Conservation (phyloP, 331 rosid species). For the Rhamnella rubrinervis region DNA sequence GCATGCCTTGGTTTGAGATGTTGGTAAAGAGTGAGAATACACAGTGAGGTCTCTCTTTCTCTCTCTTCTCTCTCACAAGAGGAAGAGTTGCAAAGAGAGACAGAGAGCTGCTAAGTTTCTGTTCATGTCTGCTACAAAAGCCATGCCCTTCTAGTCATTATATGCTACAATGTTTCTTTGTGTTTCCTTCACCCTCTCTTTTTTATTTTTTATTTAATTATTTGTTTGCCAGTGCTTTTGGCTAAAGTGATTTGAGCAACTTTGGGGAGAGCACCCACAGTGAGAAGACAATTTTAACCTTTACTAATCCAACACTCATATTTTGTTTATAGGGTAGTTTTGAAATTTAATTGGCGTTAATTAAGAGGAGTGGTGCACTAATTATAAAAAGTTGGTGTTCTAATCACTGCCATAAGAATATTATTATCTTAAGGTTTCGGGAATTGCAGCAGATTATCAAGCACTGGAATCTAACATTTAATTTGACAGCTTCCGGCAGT, state of each 20-base stretch:
- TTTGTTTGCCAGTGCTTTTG: not conserved
- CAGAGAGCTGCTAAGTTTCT: slow-evolving; percentile 34
- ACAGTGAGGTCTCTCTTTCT: slow-evolving; percentile 16
- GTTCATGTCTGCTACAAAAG: slow-evolving; percentile 39
- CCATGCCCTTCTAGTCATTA: slow-evolving; percentile 37
- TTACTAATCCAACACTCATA: not conserved
- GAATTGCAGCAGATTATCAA: slow-evolving; percentile 41
- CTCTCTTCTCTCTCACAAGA: slow-evolving; percentile 33
- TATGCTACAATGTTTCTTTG: not conserved
- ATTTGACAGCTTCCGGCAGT: slow-evolving; percentile 2
- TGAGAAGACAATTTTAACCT: slow-evolving; percentile 30
- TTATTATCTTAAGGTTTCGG: slow-evolving; percentile 43
- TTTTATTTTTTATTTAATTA: not conserved
- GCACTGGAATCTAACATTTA: slow-evolving; percentile 31
- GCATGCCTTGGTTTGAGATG: slow-evolving; percentile 29
- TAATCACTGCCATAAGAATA: slow-evolving; percentile 21
- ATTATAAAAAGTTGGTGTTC: not conserved
- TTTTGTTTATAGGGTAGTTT: not conserved
- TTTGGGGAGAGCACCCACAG: slow-evolving; percentile 23
- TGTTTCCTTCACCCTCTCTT: not conserved
- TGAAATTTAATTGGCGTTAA: slow-evolving; percentile 1
- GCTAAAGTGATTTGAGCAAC: not conserved
- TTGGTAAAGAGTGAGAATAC: slow-evolving; percentile 14
- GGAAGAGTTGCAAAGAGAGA: slow-evolving; percentile 25
- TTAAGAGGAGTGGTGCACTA: slow-evolving; percentile 1